Evolutionary conservation across 2,329 filamentous ascomycete genomes (phyloP).

Genomic region (Phialophora chinensis): DNA sequence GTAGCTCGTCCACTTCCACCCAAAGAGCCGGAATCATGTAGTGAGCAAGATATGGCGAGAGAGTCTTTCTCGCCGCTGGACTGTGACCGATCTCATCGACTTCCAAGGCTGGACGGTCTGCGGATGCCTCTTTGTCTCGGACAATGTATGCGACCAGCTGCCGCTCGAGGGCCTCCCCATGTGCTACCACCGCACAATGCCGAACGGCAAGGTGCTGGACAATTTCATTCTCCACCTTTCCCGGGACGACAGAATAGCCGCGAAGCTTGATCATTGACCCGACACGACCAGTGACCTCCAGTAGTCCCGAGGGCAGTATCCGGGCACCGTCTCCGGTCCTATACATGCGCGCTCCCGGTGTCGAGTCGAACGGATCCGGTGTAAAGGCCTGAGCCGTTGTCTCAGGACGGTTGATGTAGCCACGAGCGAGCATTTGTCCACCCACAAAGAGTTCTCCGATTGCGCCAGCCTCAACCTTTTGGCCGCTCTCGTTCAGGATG

Average conservation of each 20-base stretch:
- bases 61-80: constrained; percentile 67
- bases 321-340: constrained; percentile 74
- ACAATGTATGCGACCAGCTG: constrained; percentile 80
- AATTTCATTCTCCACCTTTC: constrained; percentile 76
- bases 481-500: constrained; percentile 72
- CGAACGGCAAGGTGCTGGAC: constrained; percentile 71
- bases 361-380: constrained; percentile 66
- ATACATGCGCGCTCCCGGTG: constrained; percentile 71
- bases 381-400: constrained; percentile 75
- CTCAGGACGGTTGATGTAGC: constrained; percentile 80
- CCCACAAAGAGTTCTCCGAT: constrained; percentile 78
- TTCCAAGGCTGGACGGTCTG: constrained; percentile 65
- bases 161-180: constrained; percentile 75
- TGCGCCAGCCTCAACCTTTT: constrained; percentile 66
- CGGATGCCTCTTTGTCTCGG: constrained; percentile 64
- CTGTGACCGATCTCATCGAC: constrained; percentile 76
- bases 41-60: constrained; percentile 72
- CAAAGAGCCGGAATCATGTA: constrained; percentile 84
- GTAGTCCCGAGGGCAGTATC: constrained; percentile 68
- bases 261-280: constrained; percentile 82
- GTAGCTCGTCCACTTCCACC: constrained; percentile 73
- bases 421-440: constrained; percentile 73
- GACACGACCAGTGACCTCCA: constrained; percentile 78
- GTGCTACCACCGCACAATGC: constrained; percentile 73
- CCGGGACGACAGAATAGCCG: constrained; percentile 78